These are phyloP conservation scores for Fraxinus baroniana DNA, from an alignment of 305 asterid genomes.

Conservation along the genomic window DNA sequence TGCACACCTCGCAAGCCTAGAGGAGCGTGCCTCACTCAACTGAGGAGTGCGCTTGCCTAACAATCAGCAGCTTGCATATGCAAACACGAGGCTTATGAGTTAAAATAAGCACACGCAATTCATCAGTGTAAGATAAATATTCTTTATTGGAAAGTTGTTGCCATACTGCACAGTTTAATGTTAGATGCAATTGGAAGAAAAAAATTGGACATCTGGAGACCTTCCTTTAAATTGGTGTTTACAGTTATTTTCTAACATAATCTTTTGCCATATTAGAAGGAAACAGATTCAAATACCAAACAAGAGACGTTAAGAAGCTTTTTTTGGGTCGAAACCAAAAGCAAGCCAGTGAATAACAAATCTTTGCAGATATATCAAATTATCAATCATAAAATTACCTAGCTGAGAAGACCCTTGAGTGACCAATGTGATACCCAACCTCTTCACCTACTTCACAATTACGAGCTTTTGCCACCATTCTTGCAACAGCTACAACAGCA, in stretches of 20 bases:
- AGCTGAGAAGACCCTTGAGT: constrained; percentile 71
- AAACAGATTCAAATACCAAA: not conserved
- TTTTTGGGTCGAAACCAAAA: not conserved
- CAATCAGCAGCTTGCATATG: constrained; percentile 2
- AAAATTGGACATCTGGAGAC: not conserved
- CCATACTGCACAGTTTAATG: not conserved
- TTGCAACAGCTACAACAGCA: constrained; percentile 96
- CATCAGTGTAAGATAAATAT: constrained; percentile 3
- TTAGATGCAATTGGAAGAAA: not conserved
- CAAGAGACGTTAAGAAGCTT: not conserved
- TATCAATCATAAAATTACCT: constrained; percentile 46
- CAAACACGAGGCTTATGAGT: not conserved
- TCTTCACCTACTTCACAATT: constrained; percentile 92
- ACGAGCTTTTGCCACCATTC: constrained; percentile 85
- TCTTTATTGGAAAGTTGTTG: constrained; percentile 1
- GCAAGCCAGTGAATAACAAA: not conserved
- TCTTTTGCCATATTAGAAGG: constrained; percentile 6
- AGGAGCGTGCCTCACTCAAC: not conserved
- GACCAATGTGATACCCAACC: constrained; percentile 97
- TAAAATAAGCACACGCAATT: not conserved
- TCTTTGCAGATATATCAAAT: constrained; percentile 6
- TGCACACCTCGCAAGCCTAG: not conserved
- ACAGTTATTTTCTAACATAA: not conserved
- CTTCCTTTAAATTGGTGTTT: not conserved
- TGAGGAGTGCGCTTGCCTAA: not conserved